Evolutionary conservation across 768 basidiomycete genomes (phyloP).

Genomic region (Cystofilobasidium capitatum): DNA sequence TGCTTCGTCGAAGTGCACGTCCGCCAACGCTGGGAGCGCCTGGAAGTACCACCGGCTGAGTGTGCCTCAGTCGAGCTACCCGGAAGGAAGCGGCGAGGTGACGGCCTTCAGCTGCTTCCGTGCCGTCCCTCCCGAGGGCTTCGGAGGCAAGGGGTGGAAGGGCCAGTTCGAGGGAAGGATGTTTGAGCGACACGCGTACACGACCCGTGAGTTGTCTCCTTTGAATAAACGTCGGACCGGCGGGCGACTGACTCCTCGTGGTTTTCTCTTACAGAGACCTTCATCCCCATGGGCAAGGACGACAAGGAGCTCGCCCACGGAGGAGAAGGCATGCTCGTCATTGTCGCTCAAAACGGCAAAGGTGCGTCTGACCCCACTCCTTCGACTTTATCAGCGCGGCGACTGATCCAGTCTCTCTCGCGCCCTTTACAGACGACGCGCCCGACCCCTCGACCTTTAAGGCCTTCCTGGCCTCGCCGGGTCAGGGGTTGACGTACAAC

Average conservation of each 20-base stretch:
- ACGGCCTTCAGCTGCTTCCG: constrained; percentile 74
- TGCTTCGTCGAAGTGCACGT: constrained; percentile 58
- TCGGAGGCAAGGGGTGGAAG: constrained; percentile 38
- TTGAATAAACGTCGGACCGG: too few species aligned
- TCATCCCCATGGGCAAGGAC: constrained; percentile 76
- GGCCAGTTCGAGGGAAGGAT: constrained; percentile 50
- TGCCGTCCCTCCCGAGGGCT: constrained; percentile 53
- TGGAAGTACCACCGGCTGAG: constrained; percentile 82
- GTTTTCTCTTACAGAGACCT: constrained; percentile 42
- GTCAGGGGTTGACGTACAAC: constrained; percentile 79
- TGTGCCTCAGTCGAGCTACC: constrained; percentile 47
- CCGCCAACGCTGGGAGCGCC: constrained; percentile 82
- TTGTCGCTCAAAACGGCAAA: constrained; percentile 68
- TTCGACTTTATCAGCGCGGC: background rate
- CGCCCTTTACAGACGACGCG: constrained; percentile 58
- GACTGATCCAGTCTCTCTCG: constrained; percentile 16
- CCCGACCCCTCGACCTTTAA: constrained; percentile 66
- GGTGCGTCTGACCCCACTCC: constrained; percentile 33
- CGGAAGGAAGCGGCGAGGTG: constrained; percentile 49
- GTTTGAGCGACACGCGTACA: constrained; percentile 82
- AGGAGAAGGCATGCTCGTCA: constrained; percentile 59
- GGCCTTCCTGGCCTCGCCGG: constrained; percentile 68
- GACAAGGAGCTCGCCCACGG: constrained; percentile 40
- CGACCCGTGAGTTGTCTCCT: constrained; percentile 51
- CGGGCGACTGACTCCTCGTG: background rate